Conservation (phyloP, 345 rosid genomes). For the Viola odorata region DNA sequence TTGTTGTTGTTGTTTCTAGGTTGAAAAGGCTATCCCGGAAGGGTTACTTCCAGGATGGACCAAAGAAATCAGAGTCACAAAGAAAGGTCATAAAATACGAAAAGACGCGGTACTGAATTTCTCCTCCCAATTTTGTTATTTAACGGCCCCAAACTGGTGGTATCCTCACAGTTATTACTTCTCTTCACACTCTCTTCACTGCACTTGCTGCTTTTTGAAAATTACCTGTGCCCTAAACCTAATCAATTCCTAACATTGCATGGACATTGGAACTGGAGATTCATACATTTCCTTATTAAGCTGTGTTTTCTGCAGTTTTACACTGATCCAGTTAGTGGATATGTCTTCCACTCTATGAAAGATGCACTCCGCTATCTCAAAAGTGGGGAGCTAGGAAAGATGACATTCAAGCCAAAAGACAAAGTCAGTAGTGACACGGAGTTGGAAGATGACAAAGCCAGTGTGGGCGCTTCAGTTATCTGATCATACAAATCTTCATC, state of each 20-base stretch:
- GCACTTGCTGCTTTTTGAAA: not conserved
- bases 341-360: conserved; percentile 75
- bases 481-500: not conserved
- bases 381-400: conserved; percentile 56
- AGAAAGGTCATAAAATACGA: conserved; percentile 45
- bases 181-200: not conserved
- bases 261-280: not conserved
- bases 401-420: conserved; percentile 52
- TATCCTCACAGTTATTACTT: not conserved
- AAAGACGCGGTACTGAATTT: conserved; percentile 59
- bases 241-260: not conserved
- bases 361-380: conserved; percentile 66
- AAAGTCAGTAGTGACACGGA: conserved; percentile 29
- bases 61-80: conserved; percentile 60
- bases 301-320: conserved; percentile 49
- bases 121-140: conserved; percentile 10
- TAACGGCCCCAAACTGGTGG: too few relatives aligned
- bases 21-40: conserved; percentile 56
- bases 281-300: conserved; percentile 1
- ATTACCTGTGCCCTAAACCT: conserved; percentile 1
- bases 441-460: conserved; percentile 36
- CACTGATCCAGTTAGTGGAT: conserved; percentile 74
- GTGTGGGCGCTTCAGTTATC: conserved; percentile 36
- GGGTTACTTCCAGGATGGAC: conserved; percentile 89
- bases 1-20: conserved; percentile 11